phyloP scores from a whole-genome alignment of 345 rosid genomes.

The Noccaea caerulescens region DNA sequence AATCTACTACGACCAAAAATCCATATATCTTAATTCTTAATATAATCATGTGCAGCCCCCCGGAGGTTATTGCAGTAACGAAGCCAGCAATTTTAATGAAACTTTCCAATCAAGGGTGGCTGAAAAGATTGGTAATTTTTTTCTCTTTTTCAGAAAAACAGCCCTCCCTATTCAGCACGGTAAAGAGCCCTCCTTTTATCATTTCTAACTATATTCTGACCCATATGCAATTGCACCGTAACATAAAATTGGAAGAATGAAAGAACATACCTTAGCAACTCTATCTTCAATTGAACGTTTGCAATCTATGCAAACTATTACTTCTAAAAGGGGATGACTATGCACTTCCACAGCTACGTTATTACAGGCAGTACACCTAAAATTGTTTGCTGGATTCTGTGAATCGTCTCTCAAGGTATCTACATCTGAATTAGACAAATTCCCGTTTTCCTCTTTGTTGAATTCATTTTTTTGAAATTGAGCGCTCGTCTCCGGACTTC shows the following conservation, averaged over 20 bases:
- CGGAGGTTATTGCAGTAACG: not conserved
- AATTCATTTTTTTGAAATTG: conserved; percentile 35
- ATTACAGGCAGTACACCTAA: conserved; percentile 81
- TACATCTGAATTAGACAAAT: conserved; percentile 47
- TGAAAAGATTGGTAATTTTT: not conserved
- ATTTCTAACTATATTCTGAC: conserved; percentile 18
- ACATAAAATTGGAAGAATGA: conserved; percentile 12
- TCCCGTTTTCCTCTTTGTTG: conserved; percentile 45
- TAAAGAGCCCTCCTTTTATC: not conserved
- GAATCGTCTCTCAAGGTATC: conserved; percentile 47
- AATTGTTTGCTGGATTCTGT: conserved; percentile 45
- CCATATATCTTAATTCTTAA: not conserved
- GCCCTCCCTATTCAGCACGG: conserved; percentile 3
- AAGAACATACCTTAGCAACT: conserved; percentile 66
- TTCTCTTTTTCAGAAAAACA: conserved; percentile 20
- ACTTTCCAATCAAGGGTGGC: conserved; percentile 11
- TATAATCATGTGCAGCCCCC: conserved; percentile 3
- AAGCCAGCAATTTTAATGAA: conserved; percentile 10
- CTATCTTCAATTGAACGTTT: conserved; percentile 68
- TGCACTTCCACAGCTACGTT: conserved; percentile 67
- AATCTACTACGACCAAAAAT: conserved; percentile 9
- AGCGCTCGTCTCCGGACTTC: conserved; percentile 42
- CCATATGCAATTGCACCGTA: conserved; percentile 10
- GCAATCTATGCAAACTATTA: conserved; percentile 87
- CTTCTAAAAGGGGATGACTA: conserved; percentile 80